Evolutionary conservation across 2,329 filamentous ascomycete genomes (phyloP), one percentile per base, ranked within the genome.

Genomic region (Fusarium sp.): DNA sequence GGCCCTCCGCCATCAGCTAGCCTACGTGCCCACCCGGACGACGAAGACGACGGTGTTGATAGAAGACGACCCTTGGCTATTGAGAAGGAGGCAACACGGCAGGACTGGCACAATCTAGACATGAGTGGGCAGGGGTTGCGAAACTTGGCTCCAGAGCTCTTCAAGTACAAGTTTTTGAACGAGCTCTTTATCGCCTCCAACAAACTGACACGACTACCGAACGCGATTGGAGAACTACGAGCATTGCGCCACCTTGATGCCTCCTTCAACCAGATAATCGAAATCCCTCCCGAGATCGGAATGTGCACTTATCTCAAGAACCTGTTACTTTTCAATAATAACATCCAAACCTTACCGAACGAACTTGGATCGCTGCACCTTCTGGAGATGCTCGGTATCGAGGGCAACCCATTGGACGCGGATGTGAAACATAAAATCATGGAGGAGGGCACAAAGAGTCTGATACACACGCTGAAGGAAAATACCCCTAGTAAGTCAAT

Each of bases 161-260:
- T 98, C 84, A 87, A 89, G 75, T 99, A 98, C 83, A 88, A 88
- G 48, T 98, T 99, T 81, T 86, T 99, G 63, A 93, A 93, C 74
- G 95, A 97, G 82, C 89, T 99, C 35, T 98, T 97, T 81, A 90
- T 99, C 71, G 95, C 95, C 77, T 95, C 95, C 75, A 99, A 99
- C 86, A 95, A 95, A 81, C 88, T 99, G 66, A 91, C 91, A 33
- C 87, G 88, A 50, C 85, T 99, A n/a, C 95, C 95, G 18, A 85
- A 92, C 41, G 87, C 91, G 28, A 94, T 99, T 79, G 95, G 96
- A 42, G 89, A 92, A 76, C 86, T 99, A 73, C 91, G 95, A 72
- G 92, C 93, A 72, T 85, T 99, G 54, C 92, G 90, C 39, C 89
- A 95, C 78, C 88, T 99, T 54, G 95, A 99, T 82, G 88, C 95